Conservation (phyloP, 2,329 filamentous ascomycete species). For the Phaeosphaeriaceae sp. region DNA sequence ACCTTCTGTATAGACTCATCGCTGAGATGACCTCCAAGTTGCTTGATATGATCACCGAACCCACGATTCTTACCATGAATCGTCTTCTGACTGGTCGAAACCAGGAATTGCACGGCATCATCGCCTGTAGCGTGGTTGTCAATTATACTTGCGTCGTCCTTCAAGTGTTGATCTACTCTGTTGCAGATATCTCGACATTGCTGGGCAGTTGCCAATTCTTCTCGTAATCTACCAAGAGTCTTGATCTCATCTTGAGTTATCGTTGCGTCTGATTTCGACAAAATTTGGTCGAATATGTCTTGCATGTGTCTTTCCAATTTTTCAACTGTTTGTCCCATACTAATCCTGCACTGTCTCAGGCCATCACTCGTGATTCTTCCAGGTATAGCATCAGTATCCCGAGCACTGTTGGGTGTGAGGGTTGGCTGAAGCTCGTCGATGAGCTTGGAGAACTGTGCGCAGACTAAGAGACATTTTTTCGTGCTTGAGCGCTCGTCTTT, state of each 20-base stretch:
- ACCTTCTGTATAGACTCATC: slow-evolving; percentile 41
- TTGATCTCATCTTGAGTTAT: slow-evolving; percentile 9
- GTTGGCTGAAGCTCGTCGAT: slow-evolving; percentile 13
- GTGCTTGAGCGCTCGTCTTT: slow-evolving; percentile 18
- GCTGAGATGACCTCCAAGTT: slow-evolving; percentile 16
- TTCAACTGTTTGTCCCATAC: slow-evolving; percentile 11
- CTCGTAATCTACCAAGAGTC: slow-evolving; percentile 12
- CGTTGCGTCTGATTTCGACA: slow-evolving; percentile 5
- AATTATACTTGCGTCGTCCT: slow-evolving; percentile 16
- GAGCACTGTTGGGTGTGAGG: background rate
- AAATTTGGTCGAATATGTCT: slow-evolving; percentile 9
- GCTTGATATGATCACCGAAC: slow-evolving; percentile 11
- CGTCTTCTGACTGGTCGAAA: slow-evolving; percentile 14
- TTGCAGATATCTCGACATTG: slow-evolving; percentile 15
- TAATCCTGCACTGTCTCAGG: slow-evolving; percentile 13
- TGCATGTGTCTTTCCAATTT: slow-evolving; percentile 18
- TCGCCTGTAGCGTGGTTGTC: slow-evolving; percentile 16
- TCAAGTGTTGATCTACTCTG: slow-evolving; percentile 10
- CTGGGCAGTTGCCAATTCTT: slow-evolving; percentile 15
- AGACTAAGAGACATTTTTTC: slow-evolving; percentile 18
- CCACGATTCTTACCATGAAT: slow-evolving; percentile 17
- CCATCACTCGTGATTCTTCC: slow-evolving; percentile 13
- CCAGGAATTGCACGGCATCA: slow-evolving; percentile 15
- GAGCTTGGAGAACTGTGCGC: slow-evolving; percentile 16
- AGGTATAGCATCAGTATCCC: slow-evolving; percentile 3